Evolutionary conservation across 257 asterid genomes (phyloP), one percentile per base, ranked within the genome.

Genomic region (Gentiana dahurica): DNA sequence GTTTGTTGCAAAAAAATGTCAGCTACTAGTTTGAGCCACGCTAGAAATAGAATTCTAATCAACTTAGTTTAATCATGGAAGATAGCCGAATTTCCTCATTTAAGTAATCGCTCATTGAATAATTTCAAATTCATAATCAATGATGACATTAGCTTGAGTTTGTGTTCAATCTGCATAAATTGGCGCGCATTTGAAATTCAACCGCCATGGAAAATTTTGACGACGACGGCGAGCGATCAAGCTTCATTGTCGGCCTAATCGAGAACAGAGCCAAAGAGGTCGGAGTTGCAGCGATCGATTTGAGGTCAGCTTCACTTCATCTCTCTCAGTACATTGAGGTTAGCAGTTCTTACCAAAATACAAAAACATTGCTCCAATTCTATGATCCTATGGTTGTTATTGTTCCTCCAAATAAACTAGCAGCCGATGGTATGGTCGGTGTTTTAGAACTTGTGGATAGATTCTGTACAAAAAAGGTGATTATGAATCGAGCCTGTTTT

Each of bases 201-300:
- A 52, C 11, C 35, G 37, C 63, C 34, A 71, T 87, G 96, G 96
- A 86, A 60, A 91, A 53, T 43, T 9, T 58, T 5, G 61, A 82
- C 71, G 85, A 80, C 33, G 46, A 80, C 12, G 94, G 96, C 52
- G 96, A 86, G 63, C 78, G 71, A 63, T 84, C 98, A 47, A 90
- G 87, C 84, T 80, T 90, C 82, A 80, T 84, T 71, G 73, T 82
- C 56, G 94, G 95, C 60, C 79, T 87, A 37, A 82, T 90, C 36
- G 94, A 87, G 77, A 90, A 90, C 65, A 86, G 98, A 59, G 95
- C 98, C 64, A 90, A 90, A 72, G 98, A 90, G 97, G 97, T 84
- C 5, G 98, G 98, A 61, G 94, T 91, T 68, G 98, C 98, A 68
- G 98, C 96, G 38, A 75, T 87, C 65, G 94, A 87, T 72, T 72